Evolutionary conservation across 768 basidiomycete species (phyloP).

Genomic region (Cystobasidium ongulense): DNA sequence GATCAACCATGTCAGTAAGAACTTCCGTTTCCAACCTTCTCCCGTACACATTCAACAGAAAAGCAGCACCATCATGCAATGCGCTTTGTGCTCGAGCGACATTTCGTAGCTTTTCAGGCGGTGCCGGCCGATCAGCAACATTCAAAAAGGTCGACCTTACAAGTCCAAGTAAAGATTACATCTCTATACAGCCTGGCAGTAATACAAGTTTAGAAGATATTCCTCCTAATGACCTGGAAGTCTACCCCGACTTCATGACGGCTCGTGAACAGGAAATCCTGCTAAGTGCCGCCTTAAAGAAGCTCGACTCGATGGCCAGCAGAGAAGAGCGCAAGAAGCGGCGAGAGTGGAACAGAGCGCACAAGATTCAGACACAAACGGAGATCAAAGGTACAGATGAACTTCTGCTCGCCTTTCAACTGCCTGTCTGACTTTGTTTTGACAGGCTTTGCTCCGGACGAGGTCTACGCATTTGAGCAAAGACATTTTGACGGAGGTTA

Average conservation of each 20-base stretch:
- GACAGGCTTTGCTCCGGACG: constrained; percentile 32
- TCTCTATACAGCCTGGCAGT: neutral
- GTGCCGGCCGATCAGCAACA: neutral
- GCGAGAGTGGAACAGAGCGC: constrained; percentile 30
- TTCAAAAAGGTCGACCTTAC: neutral
- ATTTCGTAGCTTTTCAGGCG: neutral
- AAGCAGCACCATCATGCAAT: too few species aligned
- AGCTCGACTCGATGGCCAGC: constrained; percentile 8
- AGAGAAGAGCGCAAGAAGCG: constrained; percentile 24
- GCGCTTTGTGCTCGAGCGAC: too few species aligned
- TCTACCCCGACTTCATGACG: constrained; percentile 13
- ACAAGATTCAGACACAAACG: neutral
- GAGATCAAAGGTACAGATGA: neutral
- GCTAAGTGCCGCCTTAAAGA: constrained; percentile 8
- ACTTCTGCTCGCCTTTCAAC: neutral
- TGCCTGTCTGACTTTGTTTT: neutral
- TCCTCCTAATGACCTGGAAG: neutral
- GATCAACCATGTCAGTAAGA: too few species aligned
- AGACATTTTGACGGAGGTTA: constrained; percentile 37
- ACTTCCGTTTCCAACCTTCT: too few species aligned
- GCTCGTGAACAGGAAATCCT: constrained; percentile 11
- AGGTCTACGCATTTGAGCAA: constrained; percentile 35
- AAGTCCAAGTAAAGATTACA: neutral
- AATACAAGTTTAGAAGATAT: neutral
- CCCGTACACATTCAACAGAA: too few species aligned